phyloP scores from a whole-genome alignment of 306 rosid species.

The Prunus dulcis region DNA sequence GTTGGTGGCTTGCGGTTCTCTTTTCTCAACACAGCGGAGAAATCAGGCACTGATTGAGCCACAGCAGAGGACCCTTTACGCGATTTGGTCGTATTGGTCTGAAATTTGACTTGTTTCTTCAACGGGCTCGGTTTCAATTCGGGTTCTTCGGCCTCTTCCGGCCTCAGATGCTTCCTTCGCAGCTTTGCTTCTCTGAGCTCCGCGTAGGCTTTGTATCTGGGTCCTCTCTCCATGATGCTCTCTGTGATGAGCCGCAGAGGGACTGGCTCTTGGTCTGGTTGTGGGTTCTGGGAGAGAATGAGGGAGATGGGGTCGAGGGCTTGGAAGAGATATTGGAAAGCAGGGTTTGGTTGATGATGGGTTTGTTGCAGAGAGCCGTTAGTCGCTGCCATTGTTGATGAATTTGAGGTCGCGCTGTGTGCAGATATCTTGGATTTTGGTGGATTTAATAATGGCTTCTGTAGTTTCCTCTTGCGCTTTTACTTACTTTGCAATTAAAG shows the following conservation, averaged over 20 bases:
- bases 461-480: conserved; percentile 16
- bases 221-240: conserved; percentile 64
- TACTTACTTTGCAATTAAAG: conserved; percentile 11
- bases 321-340: conserved; percentile 45
- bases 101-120: conserved; percentile 71
- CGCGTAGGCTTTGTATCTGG: conserved; percentile 69
- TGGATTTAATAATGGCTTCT: conserved; percentile 20
- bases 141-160: conserved; percentile 14
- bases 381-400: conserved; percentile 46
- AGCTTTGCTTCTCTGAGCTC: conserved; percentile 62
- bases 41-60: conserved; percentile 95
- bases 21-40: conserved; percentile 62
- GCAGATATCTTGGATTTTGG: not conserved
- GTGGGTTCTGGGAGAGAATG: conserved; percentile 50
- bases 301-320: conserved; percentile 72
- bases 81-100: conserved; percentile 15
- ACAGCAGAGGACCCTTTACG: conserved; percentile 47
- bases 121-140: conserved; percentile 34
- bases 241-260: conserved; percentile 44
- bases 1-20: conserved; percentile 66
- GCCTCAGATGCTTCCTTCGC: conserved; percentile 32
- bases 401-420: conserved; percentile 12
- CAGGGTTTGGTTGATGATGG: conserved; percentile 30
- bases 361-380: conserved; percentile 27
- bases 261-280: conserved; percentile 22